A percentile compares a stretch with the other conserved stretches of the same genome.
phyloP scores from a whole-genome alignment of 257 asterid genomes.

The Coffea eugenioides region DNA sequence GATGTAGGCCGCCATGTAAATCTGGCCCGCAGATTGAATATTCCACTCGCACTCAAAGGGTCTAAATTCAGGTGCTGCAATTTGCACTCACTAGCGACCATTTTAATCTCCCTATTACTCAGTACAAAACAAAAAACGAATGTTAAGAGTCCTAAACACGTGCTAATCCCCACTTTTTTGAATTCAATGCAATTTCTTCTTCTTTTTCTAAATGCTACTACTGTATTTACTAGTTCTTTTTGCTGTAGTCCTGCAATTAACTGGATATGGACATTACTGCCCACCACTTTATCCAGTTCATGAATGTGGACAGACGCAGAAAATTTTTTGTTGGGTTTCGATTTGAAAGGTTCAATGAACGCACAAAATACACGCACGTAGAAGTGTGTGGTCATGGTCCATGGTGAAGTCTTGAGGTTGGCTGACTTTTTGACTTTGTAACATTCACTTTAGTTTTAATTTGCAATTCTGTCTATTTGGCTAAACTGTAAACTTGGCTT shows the following conservation, averaged over 20 bases:
- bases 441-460: neutral
- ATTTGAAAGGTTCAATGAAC: conserved; percentile 30
- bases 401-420: conserved; percentile 24
- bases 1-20: neutral
- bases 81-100: neutral
- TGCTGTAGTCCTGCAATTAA: conserved; percentile 2
- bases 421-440: conserved; percentile 18
- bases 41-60: neutral
- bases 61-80: conserved; percentile 2
- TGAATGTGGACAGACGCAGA: conserved; percentile 32
- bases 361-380: conserved; percentile 12
- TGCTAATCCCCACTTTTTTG: conserved; percentile 21
- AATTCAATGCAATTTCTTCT: conserved; percentile 8
- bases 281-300: conserved; percentile 8
- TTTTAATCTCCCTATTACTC: neutral
- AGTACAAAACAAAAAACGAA: neutral
- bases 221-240: too few relatives aligned
- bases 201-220: neutral
- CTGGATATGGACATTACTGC: conserved; percentile 15
- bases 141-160: conserved; percentile 5
- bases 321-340: neutral
- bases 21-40: neutral
- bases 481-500: neutral
- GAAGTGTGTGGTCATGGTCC: conserved; percentile 11
- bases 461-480: too few relatives aligned